phyloP scores from a whole-genome alignment of 805 yeast species.

The Metschnikowia koreensis region DNA sequence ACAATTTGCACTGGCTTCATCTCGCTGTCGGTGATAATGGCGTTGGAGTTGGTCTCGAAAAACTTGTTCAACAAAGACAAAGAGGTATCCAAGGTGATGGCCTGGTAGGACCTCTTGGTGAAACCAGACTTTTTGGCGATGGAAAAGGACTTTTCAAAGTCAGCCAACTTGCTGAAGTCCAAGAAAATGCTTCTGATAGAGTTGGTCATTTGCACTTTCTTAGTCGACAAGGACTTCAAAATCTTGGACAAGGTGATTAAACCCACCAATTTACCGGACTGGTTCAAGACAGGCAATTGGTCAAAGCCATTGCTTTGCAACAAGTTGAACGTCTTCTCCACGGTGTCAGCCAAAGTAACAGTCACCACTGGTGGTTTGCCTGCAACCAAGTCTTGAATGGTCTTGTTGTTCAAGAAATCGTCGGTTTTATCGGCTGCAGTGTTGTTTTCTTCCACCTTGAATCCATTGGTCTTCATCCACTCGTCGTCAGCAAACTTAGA shows the following conservation, averaged over 20 bases:
- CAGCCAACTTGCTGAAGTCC: slow-evolving; percentile 72
- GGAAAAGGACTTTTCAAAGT: slow-evolving; percentile 61
- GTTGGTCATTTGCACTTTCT: slow-evolving; percentile 53
- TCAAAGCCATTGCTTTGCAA: slow-evolving; percentile 77
- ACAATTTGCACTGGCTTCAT: slow-evolving; percentile 78
- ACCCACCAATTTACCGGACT: slow-evolving; percentile 65
- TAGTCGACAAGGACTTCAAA: slow-evolving; percentile 63
- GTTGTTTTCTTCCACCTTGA: slow-evolving; percentile 53
- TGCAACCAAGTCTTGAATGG: slow-evolving; percentile 63
- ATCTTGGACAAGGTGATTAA: slow-evolving; percentile 73
- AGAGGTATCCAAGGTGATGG: slow-evolving; percentile 63
- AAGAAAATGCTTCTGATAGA: slow-evolving; percentile 59
- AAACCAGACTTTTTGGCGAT: slow-evolving; percentile 55
- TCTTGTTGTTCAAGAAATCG: slow-evolving; percentile 38
- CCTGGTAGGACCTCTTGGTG: slow-evolving; percentile 64
- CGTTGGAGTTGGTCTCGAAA: slow-evolving; percentile 82
- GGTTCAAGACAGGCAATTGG: slow-evolving; percentile 73
- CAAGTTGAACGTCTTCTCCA: slow-evolving; percentile 63
- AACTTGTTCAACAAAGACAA: slow-evolving; percentile 69
- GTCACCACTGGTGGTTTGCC: slow-evolving; percentile 76
- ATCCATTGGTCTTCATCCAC: slow-evolving; percentile 80
- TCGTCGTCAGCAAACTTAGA: slow-evolving; percentile 88
- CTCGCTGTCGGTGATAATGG: slow-evolving; percentile 71
- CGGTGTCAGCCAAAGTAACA: slow-evolving; percentile 57
- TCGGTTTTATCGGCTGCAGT: slow-evolving; percentile 43